A percentile compares a stretch with the other conserved stretches of the same genome.
Conservation (phyloP, 768 basidiomycete species). For the Suillus placidus region DNA sequence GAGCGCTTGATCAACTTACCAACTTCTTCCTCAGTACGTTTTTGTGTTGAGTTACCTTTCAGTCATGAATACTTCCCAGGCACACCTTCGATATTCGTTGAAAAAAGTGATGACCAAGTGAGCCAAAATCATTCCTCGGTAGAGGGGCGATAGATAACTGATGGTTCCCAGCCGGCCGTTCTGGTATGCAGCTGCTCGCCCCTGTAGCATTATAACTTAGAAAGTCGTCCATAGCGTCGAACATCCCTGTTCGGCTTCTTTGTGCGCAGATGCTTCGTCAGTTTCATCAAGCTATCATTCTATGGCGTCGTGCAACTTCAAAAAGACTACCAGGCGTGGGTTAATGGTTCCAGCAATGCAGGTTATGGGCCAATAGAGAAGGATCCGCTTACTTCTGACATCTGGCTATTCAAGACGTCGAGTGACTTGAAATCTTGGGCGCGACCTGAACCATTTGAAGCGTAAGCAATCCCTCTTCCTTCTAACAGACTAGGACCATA, state of each 20-base stretch:
- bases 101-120: constrained; percentile 61
- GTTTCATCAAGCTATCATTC: constrained; percentile 77
- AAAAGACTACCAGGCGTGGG: constrained; percentile 69
- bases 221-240: constrained; percentile 48
- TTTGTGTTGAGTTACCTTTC: not conserved
- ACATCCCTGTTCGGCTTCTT: constrained; percentile 84
- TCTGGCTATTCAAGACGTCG: constrained; percentile 59
- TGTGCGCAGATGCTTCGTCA: constrained; percentile 73
- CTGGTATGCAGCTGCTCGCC: constrained; percentile 19
- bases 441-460: constrained; percentile 58
- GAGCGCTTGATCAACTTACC: constrained; percentile 59
- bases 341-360: constrained; percentile 45
- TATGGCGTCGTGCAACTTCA: constrained; percentile 68
- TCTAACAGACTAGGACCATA: constrained; percentile 7
- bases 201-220: not conserved
- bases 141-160: not conserved
- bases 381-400: constrained; percentile 54
- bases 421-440: constrained; percentile 71
- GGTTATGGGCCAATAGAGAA: constrained; percentile 55
- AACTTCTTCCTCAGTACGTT: constrained; percentile 54
- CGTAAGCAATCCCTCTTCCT: constrained; percentile 42
- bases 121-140: constrained; percentile 8
- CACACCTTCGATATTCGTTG: constrained; percentile 58
- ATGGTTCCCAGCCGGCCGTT: constrained; percentile 25
- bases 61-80: constrained; percentile 37